These are phyloP conservation scores for Trypanosoma cruzi DNA, from an alignment of 208 protist genomes.

Conservation along the genomic window DNA sequence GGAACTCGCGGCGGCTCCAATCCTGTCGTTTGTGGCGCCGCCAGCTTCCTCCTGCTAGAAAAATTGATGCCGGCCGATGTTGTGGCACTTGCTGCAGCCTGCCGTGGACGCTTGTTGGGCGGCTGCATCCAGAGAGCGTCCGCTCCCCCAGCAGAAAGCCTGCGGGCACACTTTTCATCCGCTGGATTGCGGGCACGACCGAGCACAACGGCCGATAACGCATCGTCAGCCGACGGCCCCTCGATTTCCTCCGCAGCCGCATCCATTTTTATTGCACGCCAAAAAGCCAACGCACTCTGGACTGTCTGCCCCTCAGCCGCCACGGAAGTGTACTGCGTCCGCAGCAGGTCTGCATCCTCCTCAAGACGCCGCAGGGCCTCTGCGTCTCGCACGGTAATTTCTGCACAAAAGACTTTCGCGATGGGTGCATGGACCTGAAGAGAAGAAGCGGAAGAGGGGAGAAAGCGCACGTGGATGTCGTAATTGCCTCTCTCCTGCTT, in stretches of 20 bases:
- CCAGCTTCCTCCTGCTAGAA: conserved; percentile 2
- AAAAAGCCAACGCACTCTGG: conserved; percentile 57
- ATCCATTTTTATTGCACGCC: conserved; percentile 41
- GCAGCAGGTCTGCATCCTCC: conserved; percentile 28
- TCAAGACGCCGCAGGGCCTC: conserved; percentile 34
- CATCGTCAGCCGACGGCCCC: neutral
- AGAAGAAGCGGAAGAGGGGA: conserved; percentile 30
- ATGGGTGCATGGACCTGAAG: neutral
- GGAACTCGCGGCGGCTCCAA: neutral
- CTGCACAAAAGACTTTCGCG: conserved; percentile 36
- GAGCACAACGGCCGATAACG: conserved; percentile 12
- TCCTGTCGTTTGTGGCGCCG: neutral
- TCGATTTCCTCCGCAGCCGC: conserved; percentile 23
- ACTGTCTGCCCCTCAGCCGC: conserved; percentile 73
- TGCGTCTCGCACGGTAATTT: conserved; percentile 50
- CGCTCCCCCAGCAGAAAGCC: neutral
- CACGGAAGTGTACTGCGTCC: conserved; percentile 41
- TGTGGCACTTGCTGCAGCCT: neutral
- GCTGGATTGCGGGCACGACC: neutral
- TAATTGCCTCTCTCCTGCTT: conserved; percentile 12
- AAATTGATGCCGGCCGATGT: neutral
- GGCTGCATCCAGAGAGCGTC: conserved; percentile 16
- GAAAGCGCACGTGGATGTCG: conserved; percentile 75
- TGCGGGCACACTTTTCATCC: neutral
- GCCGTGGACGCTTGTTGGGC: neutral